phyloP scores from a whole-genome alignment of 345 rosid species.

The Angophora floribunda region DNA sequence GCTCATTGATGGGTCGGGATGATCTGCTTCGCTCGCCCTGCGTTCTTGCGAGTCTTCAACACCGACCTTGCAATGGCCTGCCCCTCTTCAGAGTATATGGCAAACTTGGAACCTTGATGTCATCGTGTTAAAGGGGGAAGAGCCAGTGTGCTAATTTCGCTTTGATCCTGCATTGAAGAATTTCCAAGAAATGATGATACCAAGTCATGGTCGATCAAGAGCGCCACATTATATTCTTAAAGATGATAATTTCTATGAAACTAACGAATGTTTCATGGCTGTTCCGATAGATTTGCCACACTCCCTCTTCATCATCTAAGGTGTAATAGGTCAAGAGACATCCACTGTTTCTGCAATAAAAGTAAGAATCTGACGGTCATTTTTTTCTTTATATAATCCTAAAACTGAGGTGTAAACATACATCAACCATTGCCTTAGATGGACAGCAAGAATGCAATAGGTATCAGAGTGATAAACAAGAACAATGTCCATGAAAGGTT shows the following conservation, averaged over 20 bases:
- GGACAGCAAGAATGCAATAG: neutral
- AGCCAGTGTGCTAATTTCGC: slow-evolving; percentile 53
- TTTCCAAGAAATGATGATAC: neutral
- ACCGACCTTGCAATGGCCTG: slow-evolving; percentile 33
- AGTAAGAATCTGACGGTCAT: slow-evolving; percentile 18
- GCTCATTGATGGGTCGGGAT: no score
- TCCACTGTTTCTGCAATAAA: neutral
- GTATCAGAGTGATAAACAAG: neutral
- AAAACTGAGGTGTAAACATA: slow-evolving; percentile 21
- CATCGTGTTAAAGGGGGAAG: slow-evolving; percentile 78
- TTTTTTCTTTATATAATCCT: slow-evolving; percentile 29
- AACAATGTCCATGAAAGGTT: neutral
- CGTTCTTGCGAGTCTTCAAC: slow-evolving; percentile 12
- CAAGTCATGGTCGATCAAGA: neutral
- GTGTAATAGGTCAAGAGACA: neutral
- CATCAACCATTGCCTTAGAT: neutral
- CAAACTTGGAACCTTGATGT: slow-evolving; percentile 50
- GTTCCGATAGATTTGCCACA: neutral
- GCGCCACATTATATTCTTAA: neutral
- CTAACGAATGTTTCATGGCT: neutral
- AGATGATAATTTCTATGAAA: neutral
- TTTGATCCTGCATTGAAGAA: slow-evolving; percentile 45
- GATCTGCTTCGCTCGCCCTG: slow-evolving; percentile 1
- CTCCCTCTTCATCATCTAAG: neutral
- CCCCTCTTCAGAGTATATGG: slow-evolving; percentile 61